Conservation (phyloP, 495 filamentous ascomycete genomes). For the Penicillium bialowiezense region DNA sequence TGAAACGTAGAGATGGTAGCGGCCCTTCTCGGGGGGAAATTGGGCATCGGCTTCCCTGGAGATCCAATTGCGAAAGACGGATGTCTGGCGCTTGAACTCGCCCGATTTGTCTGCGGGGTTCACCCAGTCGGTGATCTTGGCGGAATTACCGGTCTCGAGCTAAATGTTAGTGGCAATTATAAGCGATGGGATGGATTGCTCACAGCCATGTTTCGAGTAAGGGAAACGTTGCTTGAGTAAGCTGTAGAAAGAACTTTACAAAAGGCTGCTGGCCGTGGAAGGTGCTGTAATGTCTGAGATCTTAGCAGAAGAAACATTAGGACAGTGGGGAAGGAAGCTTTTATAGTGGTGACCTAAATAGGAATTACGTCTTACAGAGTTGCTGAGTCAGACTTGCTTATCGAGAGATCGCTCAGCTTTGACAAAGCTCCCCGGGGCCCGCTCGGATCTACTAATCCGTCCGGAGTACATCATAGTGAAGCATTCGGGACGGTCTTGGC, state of each 20-base stretch:
- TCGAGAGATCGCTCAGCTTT: slow-evolving; percentile 25
- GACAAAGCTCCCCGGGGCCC: slow-evolving; percentile 35
- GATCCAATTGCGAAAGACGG: slow-evolving; percentile 70
- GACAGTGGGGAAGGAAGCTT: background rate
- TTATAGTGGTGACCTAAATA: slow-evolving; percentile 4
- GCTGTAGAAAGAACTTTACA: slow-evolving; percentile 15
- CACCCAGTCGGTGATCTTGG: slow-evolving; percentile 80
- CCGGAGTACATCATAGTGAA: too few species aligned
- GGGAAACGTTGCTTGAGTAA: slow-evolving; percentile 10
- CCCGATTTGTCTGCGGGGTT: slow-evolving; percentile 67
- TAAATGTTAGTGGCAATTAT: background rate
- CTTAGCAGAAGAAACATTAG: slow-evolving; percentile 32
- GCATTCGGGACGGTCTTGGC: too few species aligned
- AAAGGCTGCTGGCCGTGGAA: slow-evolving; percentile 16
- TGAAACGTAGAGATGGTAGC: slow-evolving; percentile 71
- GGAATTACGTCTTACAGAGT: slow-evolving; percentile 4
- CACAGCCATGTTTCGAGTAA: slow-evolving; percentile 43
- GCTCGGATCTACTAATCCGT: too few species aligned
- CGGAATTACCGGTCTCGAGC: slow-evolving; percentile 30
- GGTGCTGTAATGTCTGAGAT: slow-evolving; percentile 18
- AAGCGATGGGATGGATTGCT: background rate
- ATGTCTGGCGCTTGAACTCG: slow-evolving; percentile 82
- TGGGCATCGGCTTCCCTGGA: slow-evolving; percentile 59
- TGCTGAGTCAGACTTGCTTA: slow-evolving; percentile 26
- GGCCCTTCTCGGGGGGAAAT: slow-evolving; percentile 64